Base-by-base conservation (phyloP, 129 eudicot genomes). In the Lactuca saligna region DNA sequence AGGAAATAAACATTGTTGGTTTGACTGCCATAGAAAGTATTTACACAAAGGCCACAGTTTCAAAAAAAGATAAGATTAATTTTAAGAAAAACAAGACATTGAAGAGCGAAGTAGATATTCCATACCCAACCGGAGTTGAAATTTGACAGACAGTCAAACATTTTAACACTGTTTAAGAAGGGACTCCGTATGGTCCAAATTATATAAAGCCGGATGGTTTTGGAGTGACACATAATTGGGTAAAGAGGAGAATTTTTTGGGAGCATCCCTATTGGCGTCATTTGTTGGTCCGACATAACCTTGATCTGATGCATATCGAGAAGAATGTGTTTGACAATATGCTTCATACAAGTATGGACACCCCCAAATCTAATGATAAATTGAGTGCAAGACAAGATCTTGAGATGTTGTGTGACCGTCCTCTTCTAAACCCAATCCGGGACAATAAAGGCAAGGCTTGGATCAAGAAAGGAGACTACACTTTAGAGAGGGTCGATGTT, bases 311-410 rank as follows among this genome's bases (percentile, higher is more conserved):
- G 20, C 20, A 20, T 20, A 20, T 65, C 6, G 65, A 69, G 37
- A 69, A 69, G 38, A 69, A 69, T 57, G 55, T 54, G 6, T 69
- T 69, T 39, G 74, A 69, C 16, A 72, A 72, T 72, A 1, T 61
- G 1, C 62, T 72, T 33, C 15, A 72, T 34, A 72, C 61, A 3
- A 25, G 61, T 17, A 72, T 72, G 54, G 70, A 29, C 34, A 72
- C 42, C 33, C 44, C 55, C 0, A 72, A 63, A 63, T 38, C 70
- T 3, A 72, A 61, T 11, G 77, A 72, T 7, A 72, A 72, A 25
- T 5, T 17, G 2, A 62, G 51, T 44, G 70, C 77, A 3, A 33
- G 70, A 9, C 34, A 15, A 15, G 62, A 72, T 17, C 15, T 51
- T 3, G 63, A 48, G 25, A 5, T 13, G 49, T 62, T 20, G 20